Evolutionary conservation across 176 grass and related monocot genomes (phyloP).

Genomic region (Otatea glauca): DNA sequence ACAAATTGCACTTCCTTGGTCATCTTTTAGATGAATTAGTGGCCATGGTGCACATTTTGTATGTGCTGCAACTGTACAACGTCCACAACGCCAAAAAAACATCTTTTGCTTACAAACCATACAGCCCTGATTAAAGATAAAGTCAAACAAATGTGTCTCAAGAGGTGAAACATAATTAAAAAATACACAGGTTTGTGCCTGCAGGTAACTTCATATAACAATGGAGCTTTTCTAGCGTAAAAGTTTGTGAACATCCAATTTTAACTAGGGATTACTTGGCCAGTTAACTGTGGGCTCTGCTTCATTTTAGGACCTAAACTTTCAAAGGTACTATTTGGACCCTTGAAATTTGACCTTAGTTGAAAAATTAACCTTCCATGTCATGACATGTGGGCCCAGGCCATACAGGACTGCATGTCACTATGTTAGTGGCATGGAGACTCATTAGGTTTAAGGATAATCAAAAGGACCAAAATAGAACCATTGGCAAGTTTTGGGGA

Average conservation of each 20-base stretch:
- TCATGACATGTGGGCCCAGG: neutral
- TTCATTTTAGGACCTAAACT: neutral
- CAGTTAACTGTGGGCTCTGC: neutral
- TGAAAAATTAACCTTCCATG: neutral
- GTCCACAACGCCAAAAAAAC: slow-evolving; percentile 84
- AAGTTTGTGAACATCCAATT: neutral
- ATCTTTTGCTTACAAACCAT: slow-evolving; percentile 77
- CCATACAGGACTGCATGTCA: neutral
- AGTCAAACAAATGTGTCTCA: slow-evolving; percentile 21
- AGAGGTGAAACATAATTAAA: slow-evolving; percentile 12
- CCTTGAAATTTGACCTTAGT: neutral
- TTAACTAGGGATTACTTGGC: neutral
- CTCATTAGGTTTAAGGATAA: neutral
- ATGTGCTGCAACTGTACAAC: slow-evolving; percentile 79
- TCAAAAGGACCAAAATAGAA: neutral
- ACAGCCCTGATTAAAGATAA: slow-evolving; percentile 54
- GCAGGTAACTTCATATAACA: neutral
- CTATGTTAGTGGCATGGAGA: neutral
- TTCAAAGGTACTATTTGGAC: neutral
- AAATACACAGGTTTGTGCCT: neutral
- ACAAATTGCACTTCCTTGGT: slow-evolving; percentile 60
- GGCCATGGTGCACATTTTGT: slow-evolving; percentile 90
- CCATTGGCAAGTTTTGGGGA: neutral
- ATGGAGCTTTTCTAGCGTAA: neutral
- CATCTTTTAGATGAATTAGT: slow-evolving; percentile 57